phyloP scores from a whole-genome alignment of 2,329 filamentous ascomycete genomes.

The Hawksworthiomyces lignivorus region DNA sequence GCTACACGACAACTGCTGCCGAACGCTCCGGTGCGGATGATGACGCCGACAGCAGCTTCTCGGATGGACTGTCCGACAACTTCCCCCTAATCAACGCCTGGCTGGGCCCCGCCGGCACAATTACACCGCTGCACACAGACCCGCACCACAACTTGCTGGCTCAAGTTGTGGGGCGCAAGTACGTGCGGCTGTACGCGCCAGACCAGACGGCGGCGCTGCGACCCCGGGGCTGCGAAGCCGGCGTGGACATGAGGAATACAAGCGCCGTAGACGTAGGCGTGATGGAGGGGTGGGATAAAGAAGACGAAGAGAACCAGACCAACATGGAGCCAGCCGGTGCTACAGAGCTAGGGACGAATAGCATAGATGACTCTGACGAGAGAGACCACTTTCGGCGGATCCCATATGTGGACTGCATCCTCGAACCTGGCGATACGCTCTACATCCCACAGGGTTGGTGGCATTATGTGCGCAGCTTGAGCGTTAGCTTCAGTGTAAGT shows the following conservation, averaged over 20 bases:
- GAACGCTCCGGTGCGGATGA: slow-evolving; percentile 18
- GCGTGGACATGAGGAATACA: slow-evolving; percentile 90
- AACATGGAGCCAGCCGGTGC: too few relatives aligned
- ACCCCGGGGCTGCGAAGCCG: slow-evolving; percentile 55
- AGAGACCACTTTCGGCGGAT: slow-evolving; percentile 43
- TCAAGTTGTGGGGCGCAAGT: slow-evolving; percentile 86
- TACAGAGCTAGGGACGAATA: too few relatives aligned
- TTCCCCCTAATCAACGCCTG: slow-evolving; percentile 78
- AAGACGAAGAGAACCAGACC: slow-evolving; percentile 17
- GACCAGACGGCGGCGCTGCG: slow-evolving; percentile 47
- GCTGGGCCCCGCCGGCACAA: slow-evolving; percentile 82
- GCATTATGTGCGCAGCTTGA: slow-evolving; percentile 88
- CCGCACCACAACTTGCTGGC: slow-evolving; percentile 88
- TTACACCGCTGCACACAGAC: slow-evolving; percentile 89
- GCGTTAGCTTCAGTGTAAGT: slow-evolving; percentile 85
- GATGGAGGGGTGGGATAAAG: slow-evolving; percentile 52
- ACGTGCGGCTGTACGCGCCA: slow-evolving; percentile 80
- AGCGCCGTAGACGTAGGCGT: slow-evolving; percentile 69
- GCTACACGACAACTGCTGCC: slow-evolving; percentile 61
- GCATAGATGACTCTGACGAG: slow-evolving; percentile 20
- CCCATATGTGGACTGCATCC: slow-evolving; percentile 66
- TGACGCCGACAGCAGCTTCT: background rate
- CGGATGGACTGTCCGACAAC: slow-evolving; percentile 18
- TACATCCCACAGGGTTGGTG: slow-evolving; percentile 95
- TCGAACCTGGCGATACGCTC: slow-evolving; percentile 74